Base-by-base conservation (phyloP, 768 basidiomycete genomes). In the Kwoniella dendrophila region DNA sequence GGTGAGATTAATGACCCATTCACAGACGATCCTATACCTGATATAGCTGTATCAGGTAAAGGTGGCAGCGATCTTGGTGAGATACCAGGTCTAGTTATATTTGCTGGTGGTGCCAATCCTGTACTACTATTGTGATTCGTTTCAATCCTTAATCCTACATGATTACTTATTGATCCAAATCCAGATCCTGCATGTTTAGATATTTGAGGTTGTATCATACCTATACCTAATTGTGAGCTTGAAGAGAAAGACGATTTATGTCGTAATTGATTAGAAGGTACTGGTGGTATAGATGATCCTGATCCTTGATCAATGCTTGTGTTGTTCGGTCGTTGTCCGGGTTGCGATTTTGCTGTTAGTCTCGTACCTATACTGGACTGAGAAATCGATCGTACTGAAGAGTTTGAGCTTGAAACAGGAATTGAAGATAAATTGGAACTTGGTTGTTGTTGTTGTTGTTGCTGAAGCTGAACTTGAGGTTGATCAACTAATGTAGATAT, bases 1-100 rank as follows among this genome's bases (percentile, higher is more conserved):
- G 74, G 74, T n/a, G 74, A 75, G 16, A 75, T 65, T 4, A 75
- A 52, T 3, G 40, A 24, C 18, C 59, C 59, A 3, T 38, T n/a
- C n/a, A n/a, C n/a, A n/a, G n/a, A n/a, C n/a, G n/a, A n/a, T n/a
- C n/a, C n/a, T n/a, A n/a, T n/a, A n/a, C n/a, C n/a, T n/a, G n/a
- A n/a, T n/a, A 59, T 20, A 47, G 64, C 55, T 2, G 59, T 41
- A 30, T 54, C 50, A 4, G 66, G 53, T 45, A 67, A 40, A 51
- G 63, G 64, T 36, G 64, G 64, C 30, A 66, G 38, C 2, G 56
- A 54, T n/a, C 57, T 38, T 27, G 64, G 59, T 11, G 59, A 50
- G 41, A 34, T 34, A 12, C 48, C 30, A 8, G 30, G 26, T 22
- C 32, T 30, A 32, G 43, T 29, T 26, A 65, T 59, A 16, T 22